Conservation (phyloP, 1,284 basidiomycete species). For the Ustilago loliicola region DNA sequence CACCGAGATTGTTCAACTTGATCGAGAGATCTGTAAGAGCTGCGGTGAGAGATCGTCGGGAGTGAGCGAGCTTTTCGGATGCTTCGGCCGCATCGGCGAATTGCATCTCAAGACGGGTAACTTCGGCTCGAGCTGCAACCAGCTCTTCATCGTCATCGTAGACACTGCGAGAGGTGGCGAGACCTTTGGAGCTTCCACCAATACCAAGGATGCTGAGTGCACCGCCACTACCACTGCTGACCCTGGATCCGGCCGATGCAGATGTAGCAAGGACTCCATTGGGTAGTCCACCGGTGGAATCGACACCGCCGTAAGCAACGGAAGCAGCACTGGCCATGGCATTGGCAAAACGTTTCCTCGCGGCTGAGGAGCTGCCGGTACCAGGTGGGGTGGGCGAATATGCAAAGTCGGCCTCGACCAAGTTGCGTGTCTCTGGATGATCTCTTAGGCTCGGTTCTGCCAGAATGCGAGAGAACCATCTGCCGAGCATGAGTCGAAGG, state of each 20-base stretch:
- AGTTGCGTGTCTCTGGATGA: conserved; percentile 60
- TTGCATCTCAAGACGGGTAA: conserved; percentile 64
- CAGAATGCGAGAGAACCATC: conserved; percentile 60
- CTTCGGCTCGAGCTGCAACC: conserved; percentile 59
- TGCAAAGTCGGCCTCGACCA: conserved; percentile 66
- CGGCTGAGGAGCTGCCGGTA: conserved; percentile 47
- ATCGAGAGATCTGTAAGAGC: conserved; percentile 37
- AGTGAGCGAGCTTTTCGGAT: conserved; percentile 49
- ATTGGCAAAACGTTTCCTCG: conserved; percentile 55
- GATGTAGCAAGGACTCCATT: conserved; percentile 58
- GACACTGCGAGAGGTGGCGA: conserved; percentile 53
- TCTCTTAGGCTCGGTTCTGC: conserved; percentile 51
- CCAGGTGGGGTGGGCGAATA: conserved; percentile 59
- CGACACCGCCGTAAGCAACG: conserved; percentile 49
- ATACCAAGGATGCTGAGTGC: conserved; percentile 46
- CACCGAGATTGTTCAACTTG: conserved; percentile 50
- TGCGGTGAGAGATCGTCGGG: conserved; percentile 34
- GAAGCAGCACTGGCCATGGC: conserved; percentile 55
- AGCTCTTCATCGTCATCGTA: conserved; percentile 63
- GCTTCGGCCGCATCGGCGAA: conserved; percentile 58
- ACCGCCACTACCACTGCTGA: conserved; percentile 27
- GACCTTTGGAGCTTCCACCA: conserved; percentile 43
- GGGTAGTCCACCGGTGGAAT: conserved; percentile 50
- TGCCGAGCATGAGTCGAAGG: conserved; percentile 52
- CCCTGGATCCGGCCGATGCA: conserved; percentile 35